These are phyloP conservation scores for Trichoderma breve DNA, from an alignment of 2,329 filamentous ascomycete species.

Conservation along the genomic window DNA sequence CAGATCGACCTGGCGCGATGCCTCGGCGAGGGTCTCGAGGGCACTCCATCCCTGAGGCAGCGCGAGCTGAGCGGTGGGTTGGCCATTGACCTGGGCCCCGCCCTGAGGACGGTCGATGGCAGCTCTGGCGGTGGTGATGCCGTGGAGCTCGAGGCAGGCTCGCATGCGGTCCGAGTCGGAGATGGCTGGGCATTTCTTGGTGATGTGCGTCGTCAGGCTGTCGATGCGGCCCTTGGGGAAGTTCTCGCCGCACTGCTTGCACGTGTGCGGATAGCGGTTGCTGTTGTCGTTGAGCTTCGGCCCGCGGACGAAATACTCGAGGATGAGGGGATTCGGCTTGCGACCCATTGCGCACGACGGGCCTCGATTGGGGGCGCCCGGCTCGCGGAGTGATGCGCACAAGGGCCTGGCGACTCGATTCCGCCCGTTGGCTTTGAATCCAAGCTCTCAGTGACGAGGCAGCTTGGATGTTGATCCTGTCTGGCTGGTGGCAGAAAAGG, in stretches of 20 bases:
- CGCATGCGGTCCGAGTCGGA: constrained; percentile 72
- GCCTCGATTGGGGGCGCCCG: constrained; percentile 28
- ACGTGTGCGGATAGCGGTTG: constrained; percentile 89
- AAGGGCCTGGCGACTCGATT: constrained; percentile 13
- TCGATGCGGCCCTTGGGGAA: constrained; percentile 90
- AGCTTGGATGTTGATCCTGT: not conserved
- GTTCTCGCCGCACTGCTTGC: constrained; percentile 82
- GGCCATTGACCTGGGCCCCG: constrained; percentile 32
- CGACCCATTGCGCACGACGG: constrained; percentile 63
- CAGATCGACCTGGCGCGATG: constrained; percentile 74
- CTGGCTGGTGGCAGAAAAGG: constrained; percentile 12
- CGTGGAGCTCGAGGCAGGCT: constrained; percentile 69
- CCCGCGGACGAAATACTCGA: constrained; percentile 84
- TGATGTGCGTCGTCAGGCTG: constrained; percentile 74
- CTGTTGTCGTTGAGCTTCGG: constrained; percentile 84
- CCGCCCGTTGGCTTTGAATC: constrained; percentile 2
- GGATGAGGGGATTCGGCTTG: constrained; percentile 79
- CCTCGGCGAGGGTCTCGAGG: constrained; percentile 82
- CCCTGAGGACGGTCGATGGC: constrained; percentile 32
- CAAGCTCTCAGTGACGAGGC: not conserved
- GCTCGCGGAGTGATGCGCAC: constrained; percentile 25
- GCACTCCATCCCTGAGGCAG: constrained; percentile 69
- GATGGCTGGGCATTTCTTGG: constrained; percentile 82
- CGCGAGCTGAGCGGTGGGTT: constrained; percentile 30
- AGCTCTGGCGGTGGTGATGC: constrained; percentile 55